phyloP scores from a whole-genome alignment of 148 eudicot species.

The Rhododendron kiyosumense region DNA sequence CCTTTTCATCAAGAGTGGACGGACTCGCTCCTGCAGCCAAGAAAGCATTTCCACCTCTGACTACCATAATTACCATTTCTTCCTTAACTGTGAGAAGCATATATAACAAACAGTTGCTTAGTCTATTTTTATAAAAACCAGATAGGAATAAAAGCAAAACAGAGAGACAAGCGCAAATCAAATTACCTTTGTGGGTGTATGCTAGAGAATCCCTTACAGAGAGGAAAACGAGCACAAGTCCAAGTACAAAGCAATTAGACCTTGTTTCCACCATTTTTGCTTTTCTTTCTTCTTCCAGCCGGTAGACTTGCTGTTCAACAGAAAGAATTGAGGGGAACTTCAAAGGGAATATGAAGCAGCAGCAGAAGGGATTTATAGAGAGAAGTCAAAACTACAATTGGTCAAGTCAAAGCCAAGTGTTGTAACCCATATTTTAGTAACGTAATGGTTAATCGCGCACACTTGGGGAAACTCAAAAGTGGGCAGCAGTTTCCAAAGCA shows the following conservation, averaged over 20 bases:
- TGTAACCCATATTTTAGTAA: neutral
- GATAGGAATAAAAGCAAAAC: neutral
- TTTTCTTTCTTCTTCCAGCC: neutral
- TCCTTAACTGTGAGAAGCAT: neutral
- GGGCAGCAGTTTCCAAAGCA: neutral
- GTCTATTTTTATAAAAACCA: neutral
- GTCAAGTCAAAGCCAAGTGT: constrained; percentile 46
- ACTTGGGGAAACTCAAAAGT: constrained; percentile 15
- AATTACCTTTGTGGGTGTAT: constrained; percentile 25
- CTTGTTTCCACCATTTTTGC: constrained; percentile 26
- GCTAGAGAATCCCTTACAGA: constrained; percentile 28
- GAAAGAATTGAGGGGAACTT: neutral
- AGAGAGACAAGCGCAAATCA: neutral
- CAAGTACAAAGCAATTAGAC: constrained; percentile 25
- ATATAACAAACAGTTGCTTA: neutral
- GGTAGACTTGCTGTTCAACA: constrained; percentile 1
- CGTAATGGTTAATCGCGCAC: constrained; percentile 4
- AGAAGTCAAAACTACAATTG: constrained; percentile 17
- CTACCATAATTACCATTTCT: neutral
- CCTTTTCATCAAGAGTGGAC: constrained; percentile 2
- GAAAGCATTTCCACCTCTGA: neutral
- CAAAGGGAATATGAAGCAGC: constrained; percentile 1
- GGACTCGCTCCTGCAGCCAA: neutral
- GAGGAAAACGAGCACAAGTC: constrained; percentile 28
- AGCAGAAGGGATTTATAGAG: constrained; percentile 30